Conservation (phyloP, 202 grass and related monocot genomes). For the Digitaria exilis region DNA sequence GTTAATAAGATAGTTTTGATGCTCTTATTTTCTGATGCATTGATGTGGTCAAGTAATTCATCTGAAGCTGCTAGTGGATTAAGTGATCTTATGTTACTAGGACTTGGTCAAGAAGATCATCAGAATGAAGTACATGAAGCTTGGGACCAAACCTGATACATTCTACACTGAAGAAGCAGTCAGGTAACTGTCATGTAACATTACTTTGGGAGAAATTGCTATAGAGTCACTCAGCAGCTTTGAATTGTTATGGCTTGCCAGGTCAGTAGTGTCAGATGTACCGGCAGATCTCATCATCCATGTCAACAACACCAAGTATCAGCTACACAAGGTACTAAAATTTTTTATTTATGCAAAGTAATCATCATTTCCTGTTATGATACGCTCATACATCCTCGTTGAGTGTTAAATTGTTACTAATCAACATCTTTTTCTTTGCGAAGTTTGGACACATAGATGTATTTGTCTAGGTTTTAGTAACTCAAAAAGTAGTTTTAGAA, state of each 20-base stretch:
- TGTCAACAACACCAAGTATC: constrained; percentile 86
- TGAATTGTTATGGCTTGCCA: constrained; percentile 42
- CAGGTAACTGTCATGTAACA: constrained; percentile 60
- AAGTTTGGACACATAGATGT: background rate
- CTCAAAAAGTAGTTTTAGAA: constrained; percentile 3
- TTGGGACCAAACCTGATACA: constrained; percentile 88
- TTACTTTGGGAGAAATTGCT: too few relatives aligned
- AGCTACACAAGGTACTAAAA: constrained; percentile 76
- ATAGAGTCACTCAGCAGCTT: background rate
- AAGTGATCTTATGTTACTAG: constrained; percentile 43
- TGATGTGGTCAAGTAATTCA: constrained; percentile 20
- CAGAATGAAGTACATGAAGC: constrained; percentile 98
- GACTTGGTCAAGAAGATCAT: constrained; percentile 29
- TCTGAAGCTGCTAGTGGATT: background rate
- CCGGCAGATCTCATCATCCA: constrained; percentile 86
- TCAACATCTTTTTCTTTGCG: background rate
- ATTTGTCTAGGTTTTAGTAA: background rate
- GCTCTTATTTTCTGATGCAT: constrained; percentile 10
- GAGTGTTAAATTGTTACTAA: too few relatives aligned
- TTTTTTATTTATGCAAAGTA: constrained; percentile 7
- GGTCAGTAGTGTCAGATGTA: constrained; percentile 85
- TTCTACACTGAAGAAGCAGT: constrained; percentile 87
- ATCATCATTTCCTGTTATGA: background rate
- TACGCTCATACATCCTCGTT: background rate
- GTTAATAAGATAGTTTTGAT: background rate